phyloP scores from a whole-genome alignment of 805 yeast genomes.

The Kodamaea lidongshanica region DNA sequence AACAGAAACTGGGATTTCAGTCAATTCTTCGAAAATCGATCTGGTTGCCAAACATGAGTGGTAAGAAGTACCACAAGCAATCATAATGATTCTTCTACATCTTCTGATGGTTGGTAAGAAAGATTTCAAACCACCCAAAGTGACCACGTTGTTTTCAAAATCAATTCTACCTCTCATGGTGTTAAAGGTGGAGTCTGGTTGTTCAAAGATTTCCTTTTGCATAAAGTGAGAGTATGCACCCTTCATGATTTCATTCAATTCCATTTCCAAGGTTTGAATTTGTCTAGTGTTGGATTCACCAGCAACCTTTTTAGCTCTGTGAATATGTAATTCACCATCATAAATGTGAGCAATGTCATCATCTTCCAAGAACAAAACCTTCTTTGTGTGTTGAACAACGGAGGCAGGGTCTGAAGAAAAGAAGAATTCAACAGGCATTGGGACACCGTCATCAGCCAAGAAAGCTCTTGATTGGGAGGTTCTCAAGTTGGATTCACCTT shows the following conservation, averaged over 20 bases:
- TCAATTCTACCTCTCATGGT: conserved; percentile 99
- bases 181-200: conserved; percentile 96
- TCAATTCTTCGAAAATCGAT: conserved; percentile 91
- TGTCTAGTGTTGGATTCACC: conserved; percentile 92
- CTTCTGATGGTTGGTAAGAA: conserved; percentile 86
- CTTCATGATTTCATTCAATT: conserved; percentile 96
- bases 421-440: conserved; percentile 92
- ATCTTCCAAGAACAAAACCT: conserved; percentile 92
- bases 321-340: conserved; percentile 97
- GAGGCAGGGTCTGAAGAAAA: conserved; percentile 96
- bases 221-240: conserved; percentile 94
- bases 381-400: conserved; percentile 93
- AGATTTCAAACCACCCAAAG: conserved; percentile 83
- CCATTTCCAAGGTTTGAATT: conserved; percentile 94
- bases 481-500: conserved; percentile 55
- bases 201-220: conserved; percentile 98
- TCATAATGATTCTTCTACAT: conserved; percentile 93
- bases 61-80: conserved; percentile 99
- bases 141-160: conserved; percentile 70
- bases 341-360: conserved; percentile 98
- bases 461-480: conserved; percentile 96
- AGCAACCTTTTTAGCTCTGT: conserved; percentile 77
- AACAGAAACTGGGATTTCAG: conserved; percentile 89
- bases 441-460: conserved; percentile 85
- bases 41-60: conserved; percentile 98